Evolutionary conservation across 2,329 filamentous ascomycete genomes (phyloP).

Genomic region (Diaporthe batatas): DNA sequence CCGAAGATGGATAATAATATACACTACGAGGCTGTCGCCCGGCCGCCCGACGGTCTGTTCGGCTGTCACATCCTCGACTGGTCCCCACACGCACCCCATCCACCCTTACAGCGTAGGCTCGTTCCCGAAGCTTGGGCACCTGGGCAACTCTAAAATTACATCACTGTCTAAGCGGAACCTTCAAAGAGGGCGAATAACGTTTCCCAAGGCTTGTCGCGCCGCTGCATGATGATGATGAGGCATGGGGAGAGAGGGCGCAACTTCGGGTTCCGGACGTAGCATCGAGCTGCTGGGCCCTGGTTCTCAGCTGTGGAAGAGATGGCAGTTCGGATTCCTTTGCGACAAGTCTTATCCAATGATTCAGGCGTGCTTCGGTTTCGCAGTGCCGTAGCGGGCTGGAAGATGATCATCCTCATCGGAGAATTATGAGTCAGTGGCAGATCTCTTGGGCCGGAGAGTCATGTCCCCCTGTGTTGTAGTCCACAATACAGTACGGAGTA

Average conservation of each 20-base stretch:
- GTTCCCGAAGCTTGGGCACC: slow-evolving; percentile 32
- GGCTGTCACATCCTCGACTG: not conserved
- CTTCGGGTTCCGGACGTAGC: not conserved
- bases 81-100: not conserved
- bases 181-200: slow-evolving; percentile 9
- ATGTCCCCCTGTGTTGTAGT: not conserved
- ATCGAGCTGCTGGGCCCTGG: not conserved
- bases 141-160: slow-evolving; percentile 25
- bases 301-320: not conserved
- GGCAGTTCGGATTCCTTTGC: not conserved
- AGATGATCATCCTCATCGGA: slow-evolving; percentile 9
- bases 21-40: slow-evolving; percentile 12
- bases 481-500: not conserved
- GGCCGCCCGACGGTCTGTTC: no score
- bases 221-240: slow-evolving; percentile 19
- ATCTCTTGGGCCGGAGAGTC: slow-evolving; percentile 14
- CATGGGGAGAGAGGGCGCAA: not conserved
- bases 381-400: not conserved
- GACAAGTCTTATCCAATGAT: not conserved
- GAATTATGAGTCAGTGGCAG: slow-evolving; percentile 18
- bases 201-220: slow-evolving; percentile 16
- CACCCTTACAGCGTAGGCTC: not conserved
- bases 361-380: slow-evolving; percentile 16
- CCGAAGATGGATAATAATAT: not conserved
- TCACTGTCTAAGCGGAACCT: slow-evolving; percentile 30